Conservation (phyloP, 2,329 filamentous ascomycete species). For the Chaetomiaceae sp. region DNA sequence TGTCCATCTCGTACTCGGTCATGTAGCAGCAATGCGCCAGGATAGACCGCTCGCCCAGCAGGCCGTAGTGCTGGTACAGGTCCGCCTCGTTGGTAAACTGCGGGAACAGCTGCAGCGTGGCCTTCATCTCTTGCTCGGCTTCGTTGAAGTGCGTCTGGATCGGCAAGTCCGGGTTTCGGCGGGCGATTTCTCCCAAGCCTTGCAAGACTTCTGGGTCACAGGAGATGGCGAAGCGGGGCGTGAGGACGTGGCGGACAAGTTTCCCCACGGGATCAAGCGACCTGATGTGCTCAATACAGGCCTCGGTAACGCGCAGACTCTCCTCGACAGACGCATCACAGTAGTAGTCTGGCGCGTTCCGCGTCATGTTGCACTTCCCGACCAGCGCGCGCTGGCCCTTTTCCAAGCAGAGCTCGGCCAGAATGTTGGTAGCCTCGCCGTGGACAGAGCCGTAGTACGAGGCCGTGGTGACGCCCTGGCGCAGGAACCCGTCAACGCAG, state of each 20-base stretch:
- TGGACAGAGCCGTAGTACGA: slow-evolving; percentile 57
- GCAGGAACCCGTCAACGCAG: slow-evolving; percentile 53
- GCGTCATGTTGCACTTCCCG: slow-evolving; percentile 59
- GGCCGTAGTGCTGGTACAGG: slow-evolving; percentile 50
- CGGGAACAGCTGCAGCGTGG: slow-evolving; percentile 53
- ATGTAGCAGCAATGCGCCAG: slow-evolving; percentile 64
- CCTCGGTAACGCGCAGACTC: slow-evolving; percentile 45
- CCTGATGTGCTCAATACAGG: slow-evolving; percentile 45
- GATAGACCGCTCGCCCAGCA: slow-evolving; percentile 53
- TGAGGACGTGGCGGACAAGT: slow-evolving; percentile 48
- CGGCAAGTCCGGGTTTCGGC: slow-evolving; percentile 43
- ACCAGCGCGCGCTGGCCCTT: slow-evolving; percentile 56
- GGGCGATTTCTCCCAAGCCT: slow-evolving; percentile 51
- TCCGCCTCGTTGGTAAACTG: slow-evolving; percentile 53
- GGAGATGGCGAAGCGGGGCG: slow-evolving; percentile 57
- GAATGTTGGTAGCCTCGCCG: slow-evolving; percentile 49
- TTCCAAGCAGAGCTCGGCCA: slow-evolving; percentile 49
- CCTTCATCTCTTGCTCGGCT: slow-evolving; percentile 53
- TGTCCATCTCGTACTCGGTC: slow-evolving; percentile 49
- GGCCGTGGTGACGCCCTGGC: slow-evolving; percentile 58
- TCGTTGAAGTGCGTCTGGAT: slow-evolving; percentile 68
- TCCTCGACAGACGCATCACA: slow-evolving; percentile 42
- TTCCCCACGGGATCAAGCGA: slow-evolving; percentile 39
- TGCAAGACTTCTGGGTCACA: slow-evolving; percentile 50
- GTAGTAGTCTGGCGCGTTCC: slow-evolving; percentile 52